Evolutionary conservation across 352 stramenopile species (phyloP).

Genomic region (Hyaloperonospora brassicae): DNA sequence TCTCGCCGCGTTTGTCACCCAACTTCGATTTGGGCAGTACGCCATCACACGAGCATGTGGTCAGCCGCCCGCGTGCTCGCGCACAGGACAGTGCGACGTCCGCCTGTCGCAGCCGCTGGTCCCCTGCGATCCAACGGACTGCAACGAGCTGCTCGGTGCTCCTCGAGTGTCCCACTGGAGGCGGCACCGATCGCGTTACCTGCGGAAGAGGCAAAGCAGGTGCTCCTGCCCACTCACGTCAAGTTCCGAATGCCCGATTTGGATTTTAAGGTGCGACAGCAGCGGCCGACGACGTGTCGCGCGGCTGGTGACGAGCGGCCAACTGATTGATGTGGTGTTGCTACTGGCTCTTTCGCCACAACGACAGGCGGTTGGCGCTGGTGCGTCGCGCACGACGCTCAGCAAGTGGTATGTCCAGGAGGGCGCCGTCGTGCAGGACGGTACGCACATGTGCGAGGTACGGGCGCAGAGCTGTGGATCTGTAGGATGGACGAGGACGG

Average conservation of each 20-base stretch:
- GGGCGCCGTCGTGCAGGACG: slow-evolving; percentile 52
- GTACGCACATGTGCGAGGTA: slow-evolving; percentile 74
- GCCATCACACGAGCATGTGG: no score
- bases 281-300: no score
- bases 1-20: no score
- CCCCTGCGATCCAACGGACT: no score
- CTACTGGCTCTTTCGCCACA: neutral
- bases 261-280: slow-evolving; percentile 59
- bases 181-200: slow-evolving; percentile 10
- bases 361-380: slow-evolving; percentile 49
- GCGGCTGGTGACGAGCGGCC: neutral
- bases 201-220: slow-evolving; percentile 5
- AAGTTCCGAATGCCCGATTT: slow-evolving; percentile 86
- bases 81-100: no score
- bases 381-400: slow-evolving; percentile 45
- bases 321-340: neutral
- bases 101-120: no score
- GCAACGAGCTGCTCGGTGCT: neutral
- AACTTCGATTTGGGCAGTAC: no score
- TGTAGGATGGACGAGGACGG: neutral
- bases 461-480: neutral
- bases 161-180: neutral
- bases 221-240: slow-evolving; percentile 56
- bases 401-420: slow-evolving; percentile 72
- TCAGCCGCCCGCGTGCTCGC: no score